phyloP scores from a whole-genome alignment of 352 stramenopile species.

The Aphanomyces astaci region DNA sequence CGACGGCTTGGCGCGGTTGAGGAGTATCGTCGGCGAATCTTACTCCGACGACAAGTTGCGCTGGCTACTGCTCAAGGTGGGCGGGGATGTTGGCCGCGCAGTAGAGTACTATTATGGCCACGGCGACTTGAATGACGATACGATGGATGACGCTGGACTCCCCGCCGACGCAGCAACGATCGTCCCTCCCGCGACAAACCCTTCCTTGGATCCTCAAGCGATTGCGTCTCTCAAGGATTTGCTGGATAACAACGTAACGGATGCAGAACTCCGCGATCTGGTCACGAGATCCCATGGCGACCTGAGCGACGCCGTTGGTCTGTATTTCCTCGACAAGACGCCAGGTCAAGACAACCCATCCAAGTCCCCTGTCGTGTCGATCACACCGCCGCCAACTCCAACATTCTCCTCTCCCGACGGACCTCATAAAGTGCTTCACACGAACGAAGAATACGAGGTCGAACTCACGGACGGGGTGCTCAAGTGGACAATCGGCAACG shows the following conservation, averaged over 20 bases:
- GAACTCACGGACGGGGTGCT: constrained; percentile 68
- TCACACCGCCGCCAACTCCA: constrained; percentile 35
- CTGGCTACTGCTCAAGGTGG: neutral
- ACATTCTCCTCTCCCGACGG: neutral
- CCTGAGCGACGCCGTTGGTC: constrained; percentile 65
- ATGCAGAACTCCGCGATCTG: constrained; percentile 44
- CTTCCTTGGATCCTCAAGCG: neutral
- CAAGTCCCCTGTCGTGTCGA: neutral
- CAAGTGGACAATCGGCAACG: constrained; percentile 74
- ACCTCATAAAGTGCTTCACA: constrained; percentile 39
- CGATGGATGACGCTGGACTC: neutral
- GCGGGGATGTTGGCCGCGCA: neutral
- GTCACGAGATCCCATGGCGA: constrained; percentile 61
- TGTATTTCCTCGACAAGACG: constrained; percentile 67
- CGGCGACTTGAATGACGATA: no score
- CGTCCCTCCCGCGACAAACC: neutral
- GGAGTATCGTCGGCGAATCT: neutral
- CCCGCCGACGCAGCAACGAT: neutral
- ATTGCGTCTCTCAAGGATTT: constrained; percentile 27
- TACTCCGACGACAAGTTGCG: neutral
- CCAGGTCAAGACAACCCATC: neutral
- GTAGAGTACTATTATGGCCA: neutral
- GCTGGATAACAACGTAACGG: constrained; percentile 54
- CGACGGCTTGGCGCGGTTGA: neutral
- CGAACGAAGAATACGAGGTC: constrained; percentile 70